Evolutionary conservation across 192 early-diverging fungal species (phyloP), one percentile per base, ranked within the genome.

Genomic region (Spinellus fusiger): DNA sequence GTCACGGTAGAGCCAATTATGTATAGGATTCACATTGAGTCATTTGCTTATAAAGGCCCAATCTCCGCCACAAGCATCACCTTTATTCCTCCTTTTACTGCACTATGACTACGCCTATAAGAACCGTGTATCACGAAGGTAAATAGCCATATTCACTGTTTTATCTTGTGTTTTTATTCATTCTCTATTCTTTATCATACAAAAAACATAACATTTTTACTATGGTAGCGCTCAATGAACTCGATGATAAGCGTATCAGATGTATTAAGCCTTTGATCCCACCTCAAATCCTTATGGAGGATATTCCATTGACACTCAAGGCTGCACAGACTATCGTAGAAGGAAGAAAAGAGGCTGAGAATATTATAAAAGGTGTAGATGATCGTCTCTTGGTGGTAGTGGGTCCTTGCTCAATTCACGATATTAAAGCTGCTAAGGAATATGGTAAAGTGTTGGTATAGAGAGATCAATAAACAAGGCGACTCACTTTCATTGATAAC

Each of bases 261-360:
- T 77, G 83, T 49, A 87, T 90, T 66, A 84, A 81, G 53, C 90
- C 88, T 38, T 73, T 91, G 54, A 86, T 95, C 58, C 90, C 90
- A n/a, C 93, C 93, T 28, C 90, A 92, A 75, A 89, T 95, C 64
- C 82, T 95, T 25, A 89, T 94, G 85, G 93, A 95, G 71, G 92
- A 93, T 68, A 67, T 87, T 55, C 90, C 91, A 35, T 70, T 94
- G 33, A 86, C 88, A 16, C 76, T 87, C 40, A 59, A 79, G 27
- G 92, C 91, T 32, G 83, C 85, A n/a, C 71, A 80, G 44, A 92
- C 90, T 28, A 86, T 93, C 28, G 73, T 87, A 31, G 60, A 77
- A 54, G 89, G 83, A 15, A 88, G 89, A 59, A 64, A 75, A 37
- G 79, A 61, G 15, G 81, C 81, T 8, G 86, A 87, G 50, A 73